Conservation (phyloP, 331 rosid genomes). For the Cydonia oblonga region DNA sequence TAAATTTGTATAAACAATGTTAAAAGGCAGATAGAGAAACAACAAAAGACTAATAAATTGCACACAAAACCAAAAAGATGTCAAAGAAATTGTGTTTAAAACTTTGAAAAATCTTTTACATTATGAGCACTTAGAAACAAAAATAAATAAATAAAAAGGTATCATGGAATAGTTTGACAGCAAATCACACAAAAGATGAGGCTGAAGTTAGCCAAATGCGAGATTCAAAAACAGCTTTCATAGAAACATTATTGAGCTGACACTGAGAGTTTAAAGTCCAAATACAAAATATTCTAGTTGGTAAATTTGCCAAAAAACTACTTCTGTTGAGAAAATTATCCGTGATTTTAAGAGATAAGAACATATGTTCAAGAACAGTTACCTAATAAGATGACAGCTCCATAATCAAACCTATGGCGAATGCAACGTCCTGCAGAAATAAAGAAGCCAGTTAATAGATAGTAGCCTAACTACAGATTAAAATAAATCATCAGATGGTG, state of each 20-base stretch:
- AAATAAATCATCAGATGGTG: background rate
- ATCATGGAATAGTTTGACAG: background rate
- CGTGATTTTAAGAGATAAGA: background rate
- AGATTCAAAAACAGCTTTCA: background rate
- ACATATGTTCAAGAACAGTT: constrained; percentile 8
- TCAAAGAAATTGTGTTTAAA: background rate
- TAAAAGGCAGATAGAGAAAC: background rate
- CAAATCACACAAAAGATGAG: background rate
- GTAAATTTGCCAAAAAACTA: too few species aligned
- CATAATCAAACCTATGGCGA: constrained; percentile 82
- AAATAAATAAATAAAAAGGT: background rate
- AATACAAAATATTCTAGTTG: background rate
- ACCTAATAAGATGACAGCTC: constrained; percentile 89
- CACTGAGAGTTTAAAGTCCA: background rate
- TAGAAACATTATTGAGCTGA: background rate
- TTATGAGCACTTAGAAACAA: background rate
- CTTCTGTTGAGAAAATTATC: background rate
- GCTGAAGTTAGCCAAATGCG: background rate
- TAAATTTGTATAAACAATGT: background rate
- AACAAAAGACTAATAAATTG: background rate
- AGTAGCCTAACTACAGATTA: background rate
- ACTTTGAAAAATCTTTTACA: background rate
- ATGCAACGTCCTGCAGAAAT: constrained; percentile 75
- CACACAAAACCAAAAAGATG: background rate
- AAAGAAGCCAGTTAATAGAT: constrained; percentile 1